phyloP scores from a whole-genome alignment of 1,139 yeast species.

The Hemisphaericaspora xylofermentans region DNA sequence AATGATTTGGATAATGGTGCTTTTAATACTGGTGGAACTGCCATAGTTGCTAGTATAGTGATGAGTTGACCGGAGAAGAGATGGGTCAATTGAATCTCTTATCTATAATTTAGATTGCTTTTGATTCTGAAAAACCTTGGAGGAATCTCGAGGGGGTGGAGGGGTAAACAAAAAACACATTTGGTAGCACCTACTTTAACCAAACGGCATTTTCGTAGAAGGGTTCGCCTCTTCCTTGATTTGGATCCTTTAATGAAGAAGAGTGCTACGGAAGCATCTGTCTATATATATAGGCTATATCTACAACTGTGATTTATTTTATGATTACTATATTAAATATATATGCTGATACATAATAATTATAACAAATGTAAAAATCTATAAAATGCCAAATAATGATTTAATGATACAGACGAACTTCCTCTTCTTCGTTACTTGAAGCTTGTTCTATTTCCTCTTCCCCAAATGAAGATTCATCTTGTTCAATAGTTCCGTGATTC shows the following conservation, averaged over 20 bases:
- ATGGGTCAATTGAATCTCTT: neutral
- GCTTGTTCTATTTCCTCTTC: neutral
- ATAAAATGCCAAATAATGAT: neutral
- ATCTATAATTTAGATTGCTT: neutral
- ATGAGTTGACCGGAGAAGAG: neutral
- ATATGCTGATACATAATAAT: too few relatives aligned
- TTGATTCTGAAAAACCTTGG: neutral
- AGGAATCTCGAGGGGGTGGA: neutral
- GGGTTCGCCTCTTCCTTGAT: too few relatives aligned
- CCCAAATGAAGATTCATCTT: neutral
- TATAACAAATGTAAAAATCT: neutral
- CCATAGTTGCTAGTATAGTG: constrained; percentile 2
- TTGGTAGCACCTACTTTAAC: too few relatives aligned
- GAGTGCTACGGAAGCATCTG: too few relatives aligned
- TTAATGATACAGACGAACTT: neutral
- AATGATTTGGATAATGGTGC: constrained; percentile 31
- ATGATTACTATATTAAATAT: neutral
- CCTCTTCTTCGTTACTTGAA: neutral
- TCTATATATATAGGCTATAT: too few relatives aligned
- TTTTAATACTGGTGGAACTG: constrained; percentile 27
- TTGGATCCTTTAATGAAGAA: too few relatives aligned
- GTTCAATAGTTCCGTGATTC: neutral
- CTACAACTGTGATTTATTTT: too few relatives aligned
- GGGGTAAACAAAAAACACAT: neutral
- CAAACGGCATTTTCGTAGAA: neutral